Percentiles rank a stretch among this genome's conserved stretches.
Conservation (phyloP, 2,329 filamentous ascomycete genomes). For the Neocucurbitaria cava region DNA sequence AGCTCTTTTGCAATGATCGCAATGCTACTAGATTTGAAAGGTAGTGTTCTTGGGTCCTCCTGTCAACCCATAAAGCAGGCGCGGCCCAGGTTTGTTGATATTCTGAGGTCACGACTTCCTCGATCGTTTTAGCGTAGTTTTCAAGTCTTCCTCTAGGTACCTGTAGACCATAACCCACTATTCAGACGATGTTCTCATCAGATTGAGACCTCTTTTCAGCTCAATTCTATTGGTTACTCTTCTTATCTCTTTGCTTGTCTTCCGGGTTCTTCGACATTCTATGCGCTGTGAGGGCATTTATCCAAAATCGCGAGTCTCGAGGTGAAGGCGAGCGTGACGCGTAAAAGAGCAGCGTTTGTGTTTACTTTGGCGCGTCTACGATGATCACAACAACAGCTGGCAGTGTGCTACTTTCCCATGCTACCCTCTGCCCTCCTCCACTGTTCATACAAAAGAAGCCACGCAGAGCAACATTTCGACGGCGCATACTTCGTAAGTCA, state of each 20-base stretch:
- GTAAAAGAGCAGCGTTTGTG: conserved; percentile 12
- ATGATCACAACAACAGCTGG: conserved; percentile 22
- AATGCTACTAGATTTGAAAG: no score
- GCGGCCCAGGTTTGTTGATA: conserved; percentile 3
- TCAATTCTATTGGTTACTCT: conserved; percentile 6
- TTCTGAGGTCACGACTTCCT: conserved; percentile 7
- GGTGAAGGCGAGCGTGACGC: conserved; percentile 15
- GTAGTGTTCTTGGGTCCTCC: not conserved
- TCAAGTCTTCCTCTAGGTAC: not conserved
- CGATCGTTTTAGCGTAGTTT: not conserved
- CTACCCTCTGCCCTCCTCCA: conserved; percentile 33
- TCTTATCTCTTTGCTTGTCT: conserved; percentile 7
- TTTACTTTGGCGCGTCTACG: conserved; percentile 5
- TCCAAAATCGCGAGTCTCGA: not conserved
- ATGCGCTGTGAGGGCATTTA: not conserved
- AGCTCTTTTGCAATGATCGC: no score
- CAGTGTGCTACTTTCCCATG: conserved; percentile 16
- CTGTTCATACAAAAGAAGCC: conserved; percentile 40
- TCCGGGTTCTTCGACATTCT: not conserved
- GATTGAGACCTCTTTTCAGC: not conserved
- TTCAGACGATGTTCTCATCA: not conserved
- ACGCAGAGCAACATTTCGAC: conserved; percentile 35
- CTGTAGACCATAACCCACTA: not conserved
- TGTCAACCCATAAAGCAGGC: not conserved
- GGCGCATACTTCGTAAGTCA: conserved; percentile 32